A percentile compares a stretch with the other conserved stretches of the same genome.
phyloP scores from a whole-genome alignment of 2,329 filamentous ascomycete species.

The Cercospora berteroae region DNA sequence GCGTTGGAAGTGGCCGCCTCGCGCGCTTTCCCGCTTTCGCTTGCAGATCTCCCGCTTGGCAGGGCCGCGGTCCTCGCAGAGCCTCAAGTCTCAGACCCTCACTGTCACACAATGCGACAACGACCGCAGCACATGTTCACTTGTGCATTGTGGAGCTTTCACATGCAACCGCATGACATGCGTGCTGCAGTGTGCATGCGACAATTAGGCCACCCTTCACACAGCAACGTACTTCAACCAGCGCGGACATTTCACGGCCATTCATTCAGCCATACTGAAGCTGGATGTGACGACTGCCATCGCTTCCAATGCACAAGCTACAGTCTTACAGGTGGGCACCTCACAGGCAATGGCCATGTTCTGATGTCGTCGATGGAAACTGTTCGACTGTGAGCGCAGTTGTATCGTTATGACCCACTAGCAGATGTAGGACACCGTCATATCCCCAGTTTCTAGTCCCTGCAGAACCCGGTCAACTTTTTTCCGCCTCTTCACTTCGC shows the following conservation, averaged over 20 bases:
- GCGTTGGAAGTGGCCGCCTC: background rate
- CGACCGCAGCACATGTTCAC: background rate
- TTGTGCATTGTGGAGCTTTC: background rate
- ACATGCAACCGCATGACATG: background rate
- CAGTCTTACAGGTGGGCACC: background rate
- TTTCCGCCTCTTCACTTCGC: constrained; percentile 19
- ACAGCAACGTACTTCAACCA: background rate
- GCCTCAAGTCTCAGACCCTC: background rate
- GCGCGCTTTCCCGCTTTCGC: background rate
- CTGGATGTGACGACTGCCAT: background rate
- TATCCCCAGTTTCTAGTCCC: background rate
- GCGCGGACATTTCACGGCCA: background rate
- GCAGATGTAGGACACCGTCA: background rate
- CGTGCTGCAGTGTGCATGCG: background rate
- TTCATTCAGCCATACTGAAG: background rate
- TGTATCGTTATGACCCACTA: background rate
- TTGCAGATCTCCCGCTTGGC: constrained; percentile 7
- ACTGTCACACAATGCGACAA: background rate
- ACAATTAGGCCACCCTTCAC: background rate
- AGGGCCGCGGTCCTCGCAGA: background rate
- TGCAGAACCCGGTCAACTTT: background rate
- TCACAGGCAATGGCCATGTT: background rate
- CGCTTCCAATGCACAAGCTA: background rate
- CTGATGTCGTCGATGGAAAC: background rate
- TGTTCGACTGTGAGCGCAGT: background rate